Evolutionary conservation across 192 early-diverging fungal genomes (phyloP), one percentile per base, ranked within the genome.

Genomic region (Podila clonocystis): DNA sequence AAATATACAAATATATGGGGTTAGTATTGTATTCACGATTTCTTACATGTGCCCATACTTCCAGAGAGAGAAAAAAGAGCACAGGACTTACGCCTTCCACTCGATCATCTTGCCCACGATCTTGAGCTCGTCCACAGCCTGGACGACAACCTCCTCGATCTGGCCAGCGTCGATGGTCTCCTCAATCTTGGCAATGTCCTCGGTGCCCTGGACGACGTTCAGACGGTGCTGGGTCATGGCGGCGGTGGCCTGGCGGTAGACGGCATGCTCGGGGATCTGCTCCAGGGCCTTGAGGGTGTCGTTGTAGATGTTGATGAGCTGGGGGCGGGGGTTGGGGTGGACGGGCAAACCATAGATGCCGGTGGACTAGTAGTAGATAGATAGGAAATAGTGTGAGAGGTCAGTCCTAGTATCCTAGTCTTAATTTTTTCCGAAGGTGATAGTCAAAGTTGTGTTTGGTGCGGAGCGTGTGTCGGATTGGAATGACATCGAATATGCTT

Each of bases 81-180:
- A n/a, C n/a, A n/a, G n/a, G n/a, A 85, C 86, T 82, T 83, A 88
- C 67, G 93, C 89, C 88, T 93, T 96, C 91, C 91, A 95, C 87
- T 95, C 92, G 65, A 91, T 90, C 91, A 98, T 93, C 78, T 95
- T 91, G 52, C 68, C 83, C 26, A 95, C 89, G 48, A 98, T 86
- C 70, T 89, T 91, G 65, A 96, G 86, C 82, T 98, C 97, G 57
- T 95, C 95, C 69, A 95, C 87, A 9, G 97, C 97, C 78, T 94
- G 94, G 48, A 83, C 73, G 67, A 97, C 92, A 7, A 98, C 85
- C 88, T 98, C 95, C 83, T 98, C 97, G 71, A 98, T 94, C 85
- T 96, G 94, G 34, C 96, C 96, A 38, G 85, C 90, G 72, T 85
- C 85, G 34, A 97, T 86, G 55, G 90, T 77, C 73, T 89, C 66